Base-by-base conservation (phyloP, 257 asterid genomes). In the Vinca minor region DNA sequence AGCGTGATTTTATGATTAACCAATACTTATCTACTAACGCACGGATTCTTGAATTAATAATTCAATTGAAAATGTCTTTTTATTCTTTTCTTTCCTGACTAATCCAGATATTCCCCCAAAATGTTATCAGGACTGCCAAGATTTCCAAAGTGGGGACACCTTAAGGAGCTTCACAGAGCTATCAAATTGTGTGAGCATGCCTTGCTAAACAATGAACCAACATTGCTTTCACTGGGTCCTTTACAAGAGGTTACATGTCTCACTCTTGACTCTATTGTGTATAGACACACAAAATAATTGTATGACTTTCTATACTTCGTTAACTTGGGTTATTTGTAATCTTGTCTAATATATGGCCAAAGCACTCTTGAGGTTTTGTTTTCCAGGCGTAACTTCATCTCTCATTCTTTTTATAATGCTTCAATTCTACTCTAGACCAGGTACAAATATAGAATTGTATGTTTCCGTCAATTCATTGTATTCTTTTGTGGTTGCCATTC, bases 71-170 rank as follows among this genome's bases (percentile, higher is more conserved):
- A 42, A 42, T 62, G n/a, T n/a, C n/a, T 23, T 15, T 67, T 5
- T 0, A n/a, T 26, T 25, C 21, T 0, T 11, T 64, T 47, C 38
- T 31, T 25, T n/a, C 17, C 45, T 18, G 11, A 11, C 34, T 35
- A 60, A 75, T 58, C 66, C 53, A 60, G 63, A 69, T 71, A 54
- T 67, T 18, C 45, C 58, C 49, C 52, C 36, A n/a, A 1, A 28
- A 31, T 49, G 67, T 78, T 81, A 61, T 5, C 84, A 91, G 97
- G 97, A 59, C 64, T 91, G 74, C 83, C 95, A 69, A 78, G 95
- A 72, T 73, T 69, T 73, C 98, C 98, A 28, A 91, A 91, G 67
- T 91, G 98, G 98, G 91, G 94, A 46, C 96, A 91, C 74, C 96
- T 91, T 68, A 86, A 79, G 81, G 94, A 87, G 64, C 98, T 88